Conservation (phyloP, 2,329 filamentous ascomycete species). For the Trichophaea hybrida region DNA sequence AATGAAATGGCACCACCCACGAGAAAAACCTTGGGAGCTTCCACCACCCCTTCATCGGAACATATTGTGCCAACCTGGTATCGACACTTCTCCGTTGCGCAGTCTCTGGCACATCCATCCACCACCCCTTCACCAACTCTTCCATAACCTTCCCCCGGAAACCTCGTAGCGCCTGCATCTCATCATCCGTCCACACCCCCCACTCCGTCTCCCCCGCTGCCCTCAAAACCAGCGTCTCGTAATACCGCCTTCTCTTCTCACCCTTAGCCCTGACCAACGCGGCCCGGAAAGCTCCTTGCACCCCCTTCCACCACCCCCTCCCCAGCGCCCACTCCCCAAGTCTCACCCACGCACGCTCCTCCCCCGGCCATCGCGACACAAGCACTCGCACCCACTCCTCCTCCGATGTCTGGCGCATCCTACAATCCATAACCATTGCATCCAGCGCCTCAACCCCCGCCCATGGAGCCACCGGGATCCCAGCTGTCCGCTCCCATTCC, state of each 20-base stretch:
- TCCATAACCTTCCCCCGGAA: neutral
- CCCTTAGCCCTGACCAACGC: neutral
- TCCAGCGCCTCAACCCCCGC: slow-evolving; percentile 9
- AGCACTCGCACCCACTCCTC: neutral
- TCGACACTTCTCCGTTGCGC: neutral
- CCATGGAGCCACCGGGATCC: neutral
- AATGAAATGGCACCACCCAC: slow-evolving; percentile 11
- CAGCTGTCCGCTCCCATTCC: neutral
- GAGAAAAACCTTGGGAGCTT: slow-evolving; percentile 20
- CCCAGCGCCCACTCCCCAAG: neutral
- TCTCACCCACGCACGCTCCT: neutral
- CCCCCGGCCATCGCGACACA: neutral
- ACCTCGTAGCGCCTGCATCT: neutral
- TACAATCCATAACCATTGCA: slow-evolving; percentile 8
- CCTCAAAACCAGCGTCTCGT: neutral
- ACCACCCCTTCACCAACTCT: neutral
- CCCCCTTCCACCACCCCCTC: neutral
- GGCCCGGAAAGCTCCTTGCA: neutral
- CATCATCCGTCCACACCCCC: neutral
- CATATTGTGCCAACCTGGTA: neutral
- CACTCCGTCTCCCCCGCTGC: neutral
- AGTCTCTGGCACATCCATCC: slow-evolving; percentile 2
- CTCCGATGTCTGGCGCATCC: neutral
- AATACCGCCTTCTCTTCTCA: neutral
- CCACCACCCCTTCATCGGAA: neutral